These are phyloP conservation scores for Poronia punctata DNA, from an alignment of 495 filamentous ascomycete species.

Conservation along the genomic window DNA sequence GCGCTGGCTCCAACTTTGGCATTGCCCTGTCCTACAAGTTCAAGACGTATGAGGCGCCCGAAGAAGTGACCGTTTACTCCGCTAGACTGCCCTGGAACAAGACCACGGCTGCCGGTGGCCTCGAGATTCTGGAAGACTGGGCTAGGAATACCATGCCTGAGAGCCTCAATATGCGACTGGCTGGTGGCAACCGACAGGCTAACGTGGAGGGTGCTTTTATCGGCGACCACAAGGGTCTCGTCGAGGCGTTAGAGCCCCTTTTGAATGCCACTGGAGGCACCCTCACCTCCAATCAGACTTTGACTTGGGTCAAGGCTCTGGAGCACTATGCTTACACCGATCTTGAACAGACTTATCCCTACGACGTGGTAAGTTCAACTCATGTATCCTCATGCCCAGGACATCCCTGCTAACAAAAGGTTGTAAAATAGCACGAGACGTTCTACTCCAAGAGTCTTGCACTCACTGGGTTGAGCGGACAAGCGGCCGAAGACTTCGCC, in stretches of 20 bases:
- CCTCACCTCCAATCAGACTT: conserved; percentile 27
- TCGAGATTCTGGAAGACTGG: conserved; percentile 35
- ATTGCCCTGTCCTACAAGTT: conserved; percentile 34
- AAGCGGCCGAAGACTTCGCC: conserved; percentile 27
- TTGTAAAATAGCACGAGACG: conserved; percentile 31
- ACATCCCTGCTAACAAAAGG: conserved; percentile 11
- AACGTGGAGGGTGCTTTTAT: conserved; percentile 38
- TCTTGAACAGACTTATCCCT: conserved; percentile 37
- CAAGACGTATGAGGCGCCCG: conserved; percentile 36
- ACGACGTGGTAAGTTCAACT: conserved; percentile 27
- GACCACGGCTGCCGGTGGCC: conserved; percentile 23
- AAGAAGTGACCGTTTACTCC: conserved; percentile 32
- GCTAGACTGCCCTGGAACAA: conserved; percentile 31
- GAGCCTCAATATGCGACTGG: conserved; percentile 39
- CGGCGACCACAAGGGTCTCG: conserved; percentile 26
- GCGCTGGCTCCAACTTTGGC: conserved; percentile 37
- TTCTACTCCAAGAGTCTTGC: conserved; percentile 41
- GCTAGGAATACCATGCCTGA: conserved; percentile 29
- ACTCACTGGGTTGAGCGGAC: conserved; percentile 28
- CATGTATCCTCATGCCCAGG: neutral
- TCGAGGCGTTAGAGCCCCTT: conserved; percentile 31
- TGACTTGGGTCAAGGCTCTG: conserved; percentile 34
- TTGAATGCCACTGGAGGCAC: conserved; percentile 26
- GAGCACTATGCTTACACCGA: conserved; percentile 33
- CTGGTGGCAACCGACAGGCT: conserved; percentile 29